Evolutionary conservation across 768 basidiomycete genomes (phyloP), one percentile per base, ranked within the genome.

Genomic region (Thelephora aurantiotincta): DNA sequence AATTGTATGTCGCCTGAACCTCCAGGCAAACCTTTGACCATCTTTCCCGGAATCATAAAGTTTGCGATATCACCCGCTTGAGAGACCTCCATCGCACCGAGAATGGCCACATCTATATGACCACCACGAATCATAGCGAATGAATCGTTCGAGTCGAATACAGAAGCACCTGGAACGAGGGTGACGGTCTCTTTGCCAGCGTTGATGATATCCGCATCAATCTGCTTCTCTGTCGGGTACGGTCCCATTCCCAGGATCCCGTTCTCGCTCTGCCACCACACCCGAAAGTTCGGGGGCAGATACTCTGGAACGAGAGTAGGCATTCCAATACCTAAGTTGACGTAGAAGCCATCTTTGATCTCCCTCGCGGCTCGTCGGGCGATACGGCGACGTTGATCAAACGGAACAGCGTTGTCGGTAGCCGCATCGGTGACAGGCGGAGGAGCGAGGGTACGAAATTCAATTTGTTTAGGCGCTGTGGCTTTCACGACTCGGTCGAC

Each of bases 81-180:
- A 1, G 90, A 91, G 44, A 97, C 93, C 72, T 97, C 81, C 88
- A 97, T 89, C 11, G 90, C 88, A 23, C 93, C 93, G 44, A 97
- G 77, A 58, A 97, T 93, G 6, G 91, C 80, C 43, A 94, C 86
- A 54, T 97, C 80, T 44, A 97, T 78, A 64, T 97, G 93, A 5
- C 93, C 93, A 42, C 93, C 93, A 46, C 93, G 86, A 64, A 97
- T 96, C 93, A 97, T 97, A 11, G 85, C 86, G 58, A 97, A 97
- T 2, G 89, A 92, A 65, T 96, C 92, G 55, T 78, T 78, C 3
- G 90, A 92, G 65, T 93, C 93, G 60, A 97, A 97, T 6, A 91
- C 67, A 4, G 92, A 83, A 23, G 91, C 88, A 20, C 93, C 93
- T 20, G 91, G 91, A 19, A 96, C 70, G 9, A 97, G 72, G 5